phyloP scores from a whole-genome alignment of 768 basidiomycete species.

The Lyophyllum decastes region DNA sequence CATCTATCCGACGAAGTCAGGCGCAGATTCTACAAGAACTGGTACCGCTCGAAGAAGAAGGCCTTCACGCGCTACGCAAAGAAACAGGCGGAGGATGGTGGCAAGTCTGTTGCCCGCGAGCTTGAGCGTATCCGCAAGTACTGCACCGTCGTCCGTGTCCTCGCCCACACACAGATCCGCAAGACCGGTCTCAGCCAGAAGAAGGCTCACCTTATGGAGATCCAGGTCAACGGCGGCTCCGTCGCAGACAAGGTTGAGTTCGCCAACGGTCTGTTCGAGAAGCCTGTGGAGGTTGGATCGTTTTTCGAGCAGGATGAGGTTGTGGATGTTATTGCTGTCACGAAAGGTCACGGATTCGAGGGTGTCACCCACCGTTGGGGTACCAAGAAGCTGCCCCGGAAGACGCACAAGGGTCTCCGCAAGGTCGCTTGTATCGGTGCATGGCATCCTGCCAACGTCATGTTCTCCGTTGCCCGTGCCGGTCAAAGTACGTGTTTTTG shows the following conservation, averaged over 20 bases:
- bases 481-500: slow-evolving; percentile 83
- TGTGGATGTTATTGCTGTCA: slow-evolving; percentile 96
- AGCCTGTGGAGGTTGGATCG: slow-evolving; percentile 80
- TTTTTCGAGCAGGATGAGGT: slow-evolving; percentile 98
- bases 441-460: slow-evolving; percentile 99
- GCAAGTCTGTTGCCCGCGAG: slow-evolving; percentile 91
- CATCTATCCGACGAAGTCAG: slow-evolving; percentile 98
- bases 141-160: slow-evolving; percentile 99
- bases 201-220: slow-evolving; percentile 99
- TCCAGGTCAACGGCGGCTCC: slow-evolving; percentile 97
- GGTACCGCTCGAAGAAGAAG: slow-evolving; percentile 99
- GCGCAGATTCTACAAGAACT: slow-evolving; percentile 99
- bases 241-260: slow-evolving; percentile 97
- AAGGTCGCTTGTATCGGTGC: slow-evolving; percentile 99
- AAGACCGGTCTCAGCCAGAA: slow-evolving; percentile 98
- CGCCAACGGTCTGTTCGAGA: slow-evolving; percentile 93
- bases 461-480: slow-evolving; percentile 99
- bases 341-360: slow-evolving; percentile 99
- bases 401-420: slow-evolving; percentile 99
- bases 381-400: slow-evolving; percentile 96
- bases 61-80: slow-evolving; percentile 99
- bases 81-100: slow-evolving; percentile 95
- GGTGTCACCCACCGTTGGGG: slow-evolving; percentile 99
- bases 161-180: slow-evolving; percentile 98
- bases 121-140: slow-evolving; percentile 99